Evolutionary conservation across 176 grass and related monocot species (phyloP).

Genomic region (Rhynchospora pubera): DNA sequence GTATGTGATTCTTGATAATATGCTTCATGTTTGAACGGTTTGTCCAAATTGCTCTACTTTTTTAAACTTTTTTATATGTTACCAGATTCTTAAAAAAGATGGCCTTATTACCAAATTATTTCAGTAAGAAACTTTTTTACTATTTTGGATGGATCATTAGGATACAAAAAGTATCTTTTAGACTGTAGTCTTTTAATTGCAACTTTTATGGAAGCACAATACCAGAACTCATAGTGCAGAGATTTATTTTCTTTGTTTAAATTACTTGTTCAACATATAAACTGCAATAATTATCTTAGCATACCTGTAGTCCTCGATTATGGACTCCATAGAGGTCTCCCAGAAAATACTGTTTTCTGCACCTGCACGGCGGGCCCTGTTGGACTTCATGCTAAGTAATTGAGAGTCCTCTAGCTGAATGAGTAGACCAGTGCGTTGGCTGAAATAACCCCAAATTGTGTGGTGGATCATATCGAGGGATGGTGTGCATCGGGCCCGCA

Average conservation of each 20-base stretch:
- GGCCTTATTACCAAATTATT: no score
- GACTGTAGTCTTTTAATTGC: no score
- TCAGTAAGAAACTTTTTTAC: no score
- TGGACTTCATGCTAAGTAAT: slow-evolving; percentile 87
- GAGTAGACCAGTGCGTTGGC: slow-evolving; percentile 93
- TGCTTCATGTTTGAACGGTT: no score
- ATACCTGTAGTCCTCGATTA: slow-evolving; percentile 77
- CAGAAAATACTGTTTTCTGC: slow-evolving; percentile 55
- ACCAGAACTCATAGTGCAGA: neutral
- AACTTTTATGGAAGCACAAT: no score
- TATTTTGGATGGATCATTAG: no score
- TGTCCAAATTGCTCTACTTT: no score
- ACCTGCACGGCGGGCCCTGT: slow-evolving; percentile 45
- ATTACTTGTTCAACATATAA: slow-evolving; percentile 1
- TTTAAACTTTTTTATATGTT: no score
- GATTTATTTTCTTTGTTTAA: neutral
- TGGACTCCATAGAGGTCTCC: slow-evolving; percentile 92
- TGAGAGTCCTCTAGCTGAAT: slow-evolving; percentile 91
- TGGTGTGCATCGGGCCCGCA: slow-evolving; percentile 52
- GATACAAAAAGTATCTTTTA: no score
- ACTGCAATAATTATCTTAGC: neutral
- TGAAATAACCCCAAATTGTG: slow-evolving; percentile 97
- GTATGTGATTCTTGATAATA: no score
- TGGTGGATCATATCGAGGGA: slow-evolving; percentile 92
- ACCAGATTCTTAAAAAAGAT: no score